These are phyloP conservation scores for Trichoderma afroharzianum DNA, from an alignment of 2,329 filamentous ascomycete species.

Conservation along the genomic window DNA sequence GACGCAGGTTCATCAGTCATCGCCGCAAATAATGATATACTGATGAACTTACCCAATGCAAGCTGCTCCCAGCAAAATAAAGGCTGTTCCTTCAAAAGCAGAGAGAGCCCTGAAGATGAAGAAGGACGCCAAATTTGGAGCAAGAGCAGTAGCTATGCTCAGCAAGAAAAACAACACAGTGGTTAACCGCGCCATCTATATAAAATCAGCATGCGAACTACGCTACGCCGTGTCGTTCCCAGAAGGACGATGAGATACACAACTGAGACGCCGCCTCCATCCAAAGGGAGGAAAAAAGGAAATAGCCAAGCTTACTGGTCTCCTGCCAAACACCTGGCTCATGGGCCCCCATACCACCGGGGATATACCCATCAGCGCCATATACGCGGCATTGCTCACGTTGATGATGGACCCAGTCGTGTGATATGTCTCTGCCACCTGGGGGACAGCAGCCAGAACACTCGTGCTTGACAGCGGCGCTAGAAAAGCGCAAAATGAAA, in stretches of 20 bases:
- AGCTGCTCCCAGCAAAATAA: slow-evolving; percentile 67
- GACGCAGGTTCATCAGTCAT: slow-evolving; percentile 2
- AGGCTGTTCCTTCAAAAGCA: slow-evolving; percentile 71
- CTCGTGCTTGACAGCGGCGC: slow-evolving; percentile 72
- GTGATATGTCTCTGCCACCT: slow-evolving; percentile 62
- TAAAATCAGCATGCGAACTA: not conserved
- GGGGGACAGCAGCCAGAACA: slow-evolving; percentile 68
- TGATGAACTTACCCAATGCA: slow-evolving; percentile 55
- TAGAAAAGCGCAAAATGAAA: slow-evolving; percentile 73
- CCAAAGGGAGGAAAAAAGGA: not conserved
- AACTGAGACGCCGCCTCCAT: not conserved
- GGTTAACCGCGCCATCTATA: slow-evolving; percentile 46
- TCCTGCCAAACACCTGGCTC: slow-evolving; percentile 60
- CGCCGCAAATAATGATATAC: not conserved
- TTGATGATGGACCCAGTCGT: slow-evolving; percentile 69
- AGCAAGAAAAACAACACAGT: slow-evolving; percentile 63
- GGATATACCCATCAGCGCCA: slow-evolving; percentile 68
- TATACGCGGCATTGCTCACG: slow-evolving; percentile 70
- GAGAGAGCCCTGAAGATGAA: slow-evolving; percentile 72
- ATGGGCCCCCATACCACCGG: slow-evolving; percentile 71
- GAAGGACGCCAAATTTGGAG: slow-evolving; percentile 67
- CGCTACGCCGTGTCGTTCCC: not conserved
- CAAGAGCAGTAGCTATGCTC: slow-evolving; percentile 68
- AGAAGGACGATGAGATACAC: not conserved
- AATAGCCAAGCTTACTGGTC: slow-evolving; percentile 43